A percentile compares a stretch with the other conserved stretches of the same genome.
Conservation (phyloP, 2,329 filamentous ascomycete species). For the Microdochium paspali region DNA sequence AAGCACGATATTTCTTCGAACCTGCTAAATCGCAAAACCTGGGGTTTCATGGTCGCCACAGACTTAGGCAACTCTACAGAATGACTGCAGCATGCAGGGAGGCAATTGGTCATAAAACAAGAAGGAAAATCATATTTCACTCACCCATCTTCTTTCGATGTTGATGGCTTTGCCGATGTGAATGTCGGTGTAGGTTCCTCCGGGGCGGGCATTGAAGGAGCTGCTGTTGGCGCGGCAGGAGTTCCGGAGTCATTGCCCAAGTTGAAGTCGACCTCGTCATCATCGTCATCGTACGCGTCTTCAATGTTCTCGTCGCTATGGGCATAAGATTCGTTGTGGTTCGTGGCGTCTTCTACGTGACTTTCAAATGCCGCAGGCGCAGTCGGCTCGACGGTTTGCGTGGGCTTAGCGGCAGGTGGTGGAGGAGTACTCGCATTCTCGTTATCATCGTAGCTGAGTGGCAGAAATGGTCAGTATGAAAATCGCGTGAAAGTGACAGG, state of each 20-base stretch:
- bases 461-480: background rate
- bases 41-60: no score
- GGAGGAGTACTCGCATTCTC: constrained; percentile 33
- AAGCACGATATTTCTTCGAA: no score
- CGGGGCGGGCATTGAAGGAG: constrained; percentile 22
- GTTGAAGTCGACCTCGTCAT: constrained; percentile 51
- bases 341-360: background rate
- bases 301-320: constrained; percentile 33
- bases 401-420: constrained; percentile 16
- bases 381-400: constrained; percentile 14
- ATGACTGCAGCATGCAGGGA: no score
- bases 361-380: constrained; percentile 15
- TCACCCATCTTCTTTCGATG: constrained; percentile 91
- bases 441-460: constrained; percentile 56
- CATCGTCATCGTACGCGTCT: constrained; percentile 38
- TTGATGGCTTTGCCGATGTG: constrained; percentile 41
- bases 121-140: constrained; percentile 28
- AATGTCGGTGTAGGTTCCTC: constrained; percentile 20
- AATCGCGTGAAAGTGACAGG: no score
- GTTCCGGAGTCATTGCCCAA: constrained; percentile 33
- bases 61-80: no score
- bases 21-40: no score
- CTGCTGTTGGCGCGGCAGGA: constrained; percentile 9
- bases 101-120: no score
- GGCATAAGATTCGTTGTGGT: constrained; percentile 12